Conservation (phyloP, 345 rosid species). For the Moricandia arvensis region DNA sequence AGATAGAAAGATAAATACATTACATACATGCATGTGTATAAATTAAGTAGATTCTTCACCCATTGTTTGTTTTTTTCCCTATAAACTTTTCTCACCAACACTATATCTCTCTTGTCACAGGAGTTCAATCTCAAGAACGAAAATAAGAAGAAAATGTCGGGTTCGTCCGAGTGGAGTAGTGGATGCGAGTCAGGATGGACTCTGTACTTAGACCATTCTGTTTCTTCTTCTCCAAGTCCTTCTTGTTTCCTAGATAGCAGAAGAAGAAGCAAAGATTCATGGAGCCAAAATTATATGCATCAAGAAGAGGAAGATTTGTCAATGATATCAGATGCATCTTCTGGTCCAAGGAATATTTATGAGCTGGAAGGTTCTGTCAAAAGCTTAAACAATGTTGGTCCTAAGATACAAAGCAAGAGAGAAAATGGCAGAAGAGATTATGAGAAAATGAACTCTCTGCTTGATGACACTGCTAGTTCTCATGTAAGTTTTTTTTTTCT, state of each 20-base stretch:
- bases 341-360: slow-evolving; percentile 77
- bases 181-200: slow-evolving; percentile 99
- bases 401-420: slow-evolving; percentile 41
- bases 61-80: not conserved
- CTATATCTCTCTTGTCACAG: not conserved
- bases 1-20: not conserved
- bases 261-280: slow-evolving; percentile 22
- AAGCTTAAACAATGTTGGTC: slow-evolving; percentile 9
- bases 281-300: slow-evolving; percentile 19
- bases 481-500: slow-evolving; percentile 41
- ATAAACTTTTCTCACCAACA: not conserved
- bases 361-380: slow-evolving; percentile 41
- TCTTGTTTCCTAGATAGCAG: slow-evolving; percentile 24
- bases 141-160: slow-evolving; percentile 44
- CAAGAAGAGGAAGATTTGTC: slow-evolving; percentile 61
- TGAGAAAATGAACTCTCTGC: slow-evolving; percentile 48
- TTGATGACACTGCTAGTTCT: slow-evolving; percentile 95
- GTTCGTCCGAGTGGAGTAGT: slow-evolving; percentile 60
- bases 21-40: slow-evolving; percentile 26
- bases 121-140: not conserved
- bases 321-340: slow-evolving; percentile 97
- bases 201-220: slow-evolving; percentile 76
- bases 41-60: slow-evolving; percentile 1
- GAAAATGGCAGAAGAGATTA: slow-evolving; percentile 42
- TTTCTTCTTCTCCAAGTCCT: slow-evolving; percentile 37